Evolutionary conservation across 208 protist genomes (phyloP).

Genomic region (Trichomonas tenax): DNA sequence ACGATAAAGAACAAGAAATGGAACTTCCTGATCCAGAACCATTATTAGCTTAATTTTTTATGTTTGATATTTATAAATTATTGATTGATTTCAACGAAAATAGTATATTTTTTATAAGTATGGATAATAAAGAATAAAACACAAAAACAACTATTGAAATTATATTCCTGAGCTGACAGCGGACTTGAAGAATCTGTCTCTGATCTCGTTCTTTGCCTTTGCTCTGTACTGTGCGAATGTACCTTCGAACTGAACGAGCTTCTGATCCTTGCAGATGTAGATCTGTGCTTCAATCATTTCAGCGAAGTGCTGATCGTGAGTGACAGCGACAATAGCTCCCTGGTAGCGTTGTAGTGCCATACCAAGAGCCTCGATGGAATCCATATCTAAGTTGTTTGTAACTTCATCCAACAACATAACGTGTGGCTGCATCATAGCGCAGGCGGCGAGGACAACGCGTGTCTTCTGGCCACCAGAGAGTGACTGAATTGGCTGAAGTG

Average conservation of each 20-base stretch:
- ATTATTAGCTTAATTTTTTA: not conserved
- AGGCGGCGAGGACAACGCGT: slow-evolving; percentile 24
- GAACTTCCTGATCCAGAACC: not conserved
- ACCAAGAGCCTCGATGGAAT: slow-evolving; percentile 27
- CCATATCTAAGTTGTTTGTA: slow-evolving; percentile 35
- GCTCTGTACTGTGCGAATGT: not conserved
- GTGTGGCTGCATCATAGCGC: slow-evolving; percentile 22
- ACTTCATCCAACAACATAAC: slow-evolving; percentile 28
- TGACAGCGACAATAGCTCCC: slow-evolving; percentile 17
- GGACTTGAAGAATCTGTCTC: not conserved
- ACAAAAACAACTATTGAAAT: not conserved
- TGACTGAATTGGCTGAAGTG: slow-evolving; percentile 27
- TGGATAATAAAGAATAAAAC: too few species aligned
- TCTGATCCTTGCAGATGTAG: not conserved
- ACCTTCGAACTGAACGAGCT: not conserved
- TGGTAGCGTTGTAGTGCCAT: not conserved
- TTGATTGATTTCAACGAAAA: too few species aligned
- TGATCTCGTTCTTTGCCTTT: not conserved
- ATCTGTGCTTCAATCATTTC: not conserved
- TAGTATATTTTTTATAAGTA: too few species aligned
- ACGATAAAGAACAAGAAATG: not conserved
- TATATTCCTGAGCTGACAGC: not conserved
- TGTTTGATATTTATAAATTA: too few species aligned
- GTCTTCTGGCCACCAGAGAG: slow-evolving; percentile 36
- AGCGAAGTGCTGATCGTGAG: slow-evolving; percentile 21